Conservation (phyloP, 768 basidiomycete species). For the Tricholoma saponaceum region DNA sequence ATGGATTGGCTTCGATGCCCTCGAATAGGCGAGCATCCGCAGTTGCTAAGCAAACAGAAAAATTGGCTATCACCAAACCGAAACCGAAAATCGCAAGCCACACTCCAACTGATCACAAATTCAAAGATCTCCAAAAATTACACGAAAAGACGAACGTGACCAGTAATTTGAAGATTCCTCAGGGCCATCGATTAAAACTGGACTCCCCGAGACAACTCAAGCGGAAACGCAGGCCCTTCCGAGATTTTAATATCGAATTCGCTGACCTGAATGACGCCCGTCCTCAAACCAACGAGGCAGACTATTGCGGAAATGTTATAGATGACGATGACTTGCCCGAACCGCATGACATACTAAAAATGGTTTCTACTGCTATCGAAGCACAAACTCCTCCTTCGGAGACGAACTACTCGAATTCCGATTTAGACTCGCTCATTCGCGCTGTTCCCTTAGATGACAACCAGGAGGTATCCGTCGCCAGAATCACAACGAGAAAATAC, state of each 20-base stretch:
- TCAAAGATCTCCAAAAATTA: slow-evolving; percentile 38
- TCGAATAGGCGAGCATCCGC: slow-evolving; percentile 16
- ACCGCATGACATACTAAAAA: slow-evolving; percentile 25
- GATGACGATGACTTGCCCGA: slow-evolving; percentile 45
- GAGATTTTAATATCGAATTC: slow-evolving; percentile 51
- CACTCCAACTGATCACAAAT: slow-evolving; percentile 20
- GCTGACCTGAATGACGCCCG: slow-evolving; percentile 31
- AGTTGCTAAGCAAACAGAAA: slow-evolving; percentile 8
- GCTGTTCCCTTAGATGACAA: slow-evolving; percentile 26
- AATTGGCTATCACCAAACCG: slow-evolving; percentile 4
- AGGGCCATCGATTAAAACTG: slow-evolving; percentile 45
- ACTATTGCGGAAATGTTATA: slow-evolving; percentile 19
- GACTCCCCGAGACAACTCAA: slow-evolving; percentile 23
- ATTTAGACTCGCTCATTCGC: slow-evolving; percentile 40
- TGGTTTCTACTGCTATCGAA: neutral
- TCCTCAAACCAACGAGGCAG: slow-evolving; percentile 14
- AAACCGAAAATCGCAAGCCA: slow-evolving; percentile 19
- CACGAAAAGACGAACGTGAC: slow-evolving; percentile 41
- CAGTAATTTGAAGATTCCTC: slow-evolving; percentile 30
- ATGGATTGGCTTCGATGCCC: slow-evolving; percentile 56
- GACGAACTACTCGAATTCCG: slow-evolving; percentile 37
- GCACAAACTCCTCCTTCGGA: slow-evolving; percentile 21
- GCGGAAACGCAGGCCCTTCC: slow-evolving; percentile 24
- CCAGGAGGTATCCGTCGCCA: neutral
- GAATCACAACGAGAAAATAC: neutral